Conservation (phyloP, 305 asterid species). For the Solanum aculeatissimum region DNA sequence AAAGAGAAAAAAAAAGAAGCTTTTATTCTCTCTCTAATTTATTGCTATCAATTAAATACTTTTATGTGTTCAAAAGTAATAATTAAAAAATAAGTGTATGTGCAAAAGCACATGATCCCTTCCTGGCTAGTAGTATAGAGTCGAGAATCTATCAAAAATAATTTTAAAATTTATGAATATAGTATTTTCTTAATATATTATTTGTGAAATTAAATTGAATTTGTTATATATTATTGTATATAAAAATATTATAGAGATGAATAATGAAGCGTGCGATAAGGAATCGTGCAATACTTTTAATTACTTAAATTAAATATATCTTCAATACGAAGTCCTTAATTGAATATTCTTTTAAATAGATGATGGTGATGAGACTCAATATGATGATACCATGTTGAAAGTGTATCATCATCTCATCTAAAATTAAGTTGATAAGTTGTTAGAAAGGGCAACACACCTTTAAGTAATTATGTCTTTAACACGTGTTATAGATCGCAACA, state of each 20-base stretch:
- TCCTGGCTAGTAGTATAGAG: neutral
- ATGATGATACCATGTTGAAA: neutral
- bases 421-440: neutral
- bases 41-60: neutral
- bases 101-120: neutral
- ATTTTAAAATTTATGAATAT: no score
- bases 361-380: neutral
- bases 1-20: neutral
- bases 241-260: no score
- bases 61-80: neutral
- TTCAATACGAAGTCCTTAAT: neutral
- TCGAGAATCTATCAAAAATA: neutral
- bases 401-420: neutral
- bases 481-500: neutral
- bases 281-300: rapidly evolving
- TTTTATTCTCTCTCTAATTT: neutral
- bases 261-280: no score
- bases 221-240: no score
- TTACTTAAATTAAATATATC: neutral
- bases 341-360: neutral
- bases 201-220: no score
- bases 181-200: no score
- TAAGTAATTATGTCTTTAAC: neutral
- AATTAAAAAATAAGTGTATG: neutral
- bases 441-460: neutral